phyloP scores from a whole-genome alignment of 805 yeast species.

The Saccharomyces eubayanus region DNA sequence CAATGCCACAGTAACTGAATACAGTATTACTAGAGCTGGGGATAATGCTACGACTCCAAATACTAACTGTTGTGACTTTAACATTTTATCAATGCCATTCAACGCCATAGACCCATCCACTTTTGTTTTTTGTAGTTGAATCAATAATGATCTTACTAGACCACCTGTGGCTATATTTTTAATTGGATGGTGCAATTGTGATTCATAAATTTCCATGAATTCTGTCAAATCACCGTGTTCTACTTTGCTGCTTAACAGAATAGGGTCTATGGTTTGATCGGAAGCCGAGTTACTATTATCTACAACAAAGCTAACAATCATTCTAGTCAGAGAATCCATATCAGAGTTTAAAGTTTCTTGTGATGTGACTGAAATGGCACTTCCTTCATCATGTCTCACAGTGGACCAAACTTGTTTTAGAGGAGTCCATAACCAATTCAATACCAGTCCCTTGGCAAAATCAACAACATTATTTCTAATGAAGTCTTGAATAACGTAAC shows the following conservation, averaged over 20 bases:
- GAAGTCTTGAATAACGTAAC: conserved; percentile 50
- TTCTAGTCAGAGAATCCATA: conserved; percentile 70
- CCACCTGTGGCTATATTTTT: conserved; percentile 55
- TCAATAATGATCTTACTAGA: conserved; percentile 65
- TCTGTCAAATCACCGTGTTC: conserved; percentile 70
- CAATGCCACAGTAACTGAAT: conserved; percentile 35
- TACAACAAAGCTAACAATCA: conserved; percentile 56
- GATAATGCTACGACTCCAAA: conserved; percentile 85
- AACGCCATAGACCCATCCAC: conserved; percentile 91
- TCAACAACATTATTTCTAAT: conserved; percentile 49
- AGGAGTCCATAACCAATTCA: conserved; percentile 81
- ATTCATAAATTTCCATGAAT: conserved; percentile 74
- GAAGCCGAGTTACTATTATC: conserved; percentile 12
- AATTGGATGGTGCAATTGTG: conserved; percentile 63
- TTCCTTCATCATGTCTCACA: conserved; percentile 72
- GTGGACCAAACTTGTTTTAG: conserved; percentile 62
- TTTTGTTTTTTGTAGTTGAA: conserved; percentile 92
- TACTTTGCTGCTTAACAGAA: conserved; percentile 36
- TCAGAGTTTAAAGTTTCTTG: conserved; percentile 74
- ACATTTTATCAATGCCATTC: conserved; percentile 79
- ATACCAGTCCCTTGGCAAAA: conserved; percentile 58
- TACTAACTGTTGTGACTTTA: conserved; percentile 88
- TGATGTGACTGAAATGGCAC: conserved; percentile 67
- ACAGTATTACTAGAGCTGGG: conserved; percentile 59
- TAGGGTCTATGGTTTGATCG: conserved; percentile 13